Evolutionary conservation across 257 asterid genomes (phyloP), one percentile per base, ranked within the genome.

Genomic region (Solanum chiquidenum): DNA sequence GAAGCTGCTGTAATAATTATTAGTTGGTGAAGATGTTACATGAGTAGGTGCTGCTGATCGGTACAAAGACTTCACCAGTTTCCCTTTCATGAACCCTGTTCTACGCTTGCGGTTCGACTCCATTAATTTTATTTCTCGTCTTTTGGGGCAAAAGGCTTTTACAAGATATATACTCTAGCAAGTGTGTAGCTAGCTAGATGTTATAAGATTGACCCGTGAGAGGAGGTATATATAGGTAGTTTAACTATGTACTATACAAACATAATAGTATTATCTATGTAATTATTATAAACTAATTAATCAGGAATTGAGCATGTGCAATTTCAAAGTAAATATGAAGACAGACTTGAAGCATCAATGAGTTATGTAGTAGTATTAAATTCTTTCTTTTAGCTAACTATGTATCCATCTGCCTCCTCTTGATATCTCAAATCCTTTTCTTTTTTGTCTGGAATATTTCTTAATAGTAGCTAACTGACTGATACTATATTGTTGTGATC

Each of bases 61-160:
- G 58, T 91, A 86, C 75, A 95, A 71, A 21, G 95, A 88, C 92
- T 82, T 90, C 42, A 92, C 90, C 55, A 92, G 89, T 90, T 92
- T 94, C 3, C 93, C 89, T 86, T 92, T 93, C 66, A 89, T 82
- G 85, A 91, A 92, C 52, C 90, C 92, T 69, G 85, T 80, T 20
- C 89, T 90, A 42, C 92, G 90, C 87, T 89, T 89, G 55, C 93
- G 83, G 86, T 40, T 89, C 20, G 92, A 72, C 69, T 92, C 94
- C 96, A 71, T 71, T 33, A 7, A 7, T 29, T 29, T 31, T 16
- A 2, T 33, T 16, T 82, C 46, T 25, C 16, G 25, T 31, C n/a
- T 69, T 69, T 7, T 69, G 18, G 35, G 74, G 74, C 20, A n/a
- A 14, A 8, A 46, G 5, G 27, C 16, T 27, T 79, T 40, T 40